These are phyloP conservation scores for Podospora comata DNA, from an alignment of 495 filamentous ascomycete genomes.

Conservation along the genomic window DNA sequence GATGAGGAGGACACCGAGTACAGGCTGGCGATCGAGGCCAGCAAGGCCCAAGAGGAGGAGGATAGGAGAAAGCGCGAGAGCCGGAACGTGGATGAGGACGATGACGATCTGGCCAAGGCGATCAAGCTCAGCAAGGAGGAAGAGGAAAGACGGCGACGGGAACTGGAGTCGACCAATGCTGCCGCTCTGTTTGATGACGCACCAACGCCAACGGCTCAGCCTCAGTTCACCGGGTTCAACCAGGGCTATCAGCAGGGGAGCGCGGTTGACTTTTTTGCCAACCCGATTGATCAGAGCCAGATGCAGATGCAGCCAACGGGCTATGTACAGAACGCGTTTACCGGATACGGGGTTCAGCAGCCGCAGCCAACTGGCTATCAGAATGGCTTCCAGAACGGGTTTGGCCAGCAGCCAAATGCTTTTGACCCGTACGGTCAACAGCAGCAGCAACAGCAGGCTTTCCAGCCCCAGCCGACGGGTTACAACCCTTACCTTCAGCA, in stretches of 20 bases:
- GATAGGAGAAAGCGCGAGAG: constrained; percentile 78
- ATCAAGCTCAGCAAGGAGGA: constrained; percentile 96
- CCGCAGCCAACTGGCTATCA: constrained; percentile 61
- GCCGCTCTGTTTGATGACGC: constrained; percentile 84
- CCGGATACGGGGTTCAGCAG: constrained; percentile 34
- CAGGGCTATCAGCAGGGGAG: constrained; percentile 95
- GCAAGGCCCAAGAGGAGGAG: constrained; percentile 92
- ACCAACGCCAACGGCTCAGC: constrained; percentile 55
- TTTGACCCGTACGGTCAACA: constrained; percentile 51
- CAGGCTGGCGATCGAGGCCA: constrained; percentile 88
- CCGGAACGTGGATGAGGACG: constrained; percentile 54
- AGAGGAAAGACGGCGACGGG: constrained; percentile 77
- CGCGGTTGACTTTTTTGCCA: constrained; percentile 94
- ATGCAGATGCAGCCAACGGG: constrained; percentile 76
- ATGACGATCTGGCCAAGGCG: constrained; percentile 88
- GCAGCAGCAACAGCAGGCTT: constrained; percentile 58
- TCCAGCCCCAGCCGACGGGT: constrained; percentile 69
- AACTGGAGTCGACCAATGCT: constrained; percentile 87
- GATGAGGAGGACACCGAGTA: constrained; percentile 95
- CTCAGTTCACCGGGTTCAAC: constrained; percentile 85
- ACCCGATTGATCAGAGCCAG: constrained; percentile 71
- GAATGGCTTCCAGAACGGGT: constrained; percentile 53
- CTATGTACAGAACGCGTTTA: constrained; percentile 81
- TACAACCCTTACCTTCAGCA: constrained; percentile 72
- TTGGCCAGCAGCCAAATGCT: constrained; percentile 34